Base-by-base conservation (phyloP, 225 moss, liverwort and hornwort genomes). In the Pseudisothecium myosuroides region DNA sequence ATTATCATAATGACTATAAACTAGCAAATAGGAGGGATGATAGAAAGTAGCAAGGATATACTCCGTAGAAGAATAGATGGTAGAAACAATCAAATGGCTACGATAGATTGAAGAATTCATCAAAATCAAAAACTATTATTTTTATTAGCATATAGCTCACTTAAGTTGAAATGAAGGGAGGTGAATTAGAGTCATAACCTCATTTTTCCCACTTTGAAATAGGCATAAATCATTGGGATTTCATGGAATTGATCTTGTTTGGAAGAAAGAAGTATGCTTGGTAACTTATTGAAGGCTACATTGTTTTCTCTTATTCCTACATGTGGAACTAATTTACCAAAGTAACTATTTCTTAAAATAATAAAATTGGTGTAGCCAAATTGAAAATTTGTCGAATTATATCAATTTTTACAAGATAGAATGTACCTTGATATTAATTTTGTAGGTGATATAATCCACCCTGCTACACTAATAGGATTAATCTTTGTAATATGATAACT, bases 251-350 rank as follows among this genome's bases (percentile, higher is more conserved):
- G 1, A 36, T 22, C 2, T 52, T 52, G 2, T 13, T 36, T 54
- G 5, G 36, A 76, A 76, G 14, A 52, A 36, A 76, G 1, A 8
- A 0, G 0, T 22, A 8, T 52, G 5, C 5, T 0, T 36, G 0
- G 1, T 31, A 19, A 50, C 1, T 76, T 34, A 13, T 21, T 76
- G 7, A 12, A 75, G 2, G 12, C 1, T 50, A 47, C 6, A 12
- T 49, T 50, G 0, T 32, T 49, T 74, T 47, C 6, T 74, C 17
- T 47, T 47, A 74, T 29, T 74, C 1, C 1, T 45, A 1, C 31
- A 74, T 18, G 18, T 19, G 31, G 1, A 19, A 49, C 4, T 49
- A 20, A 19, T 32, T 32, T 19, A 32, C 5, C 20, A 32, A 50
- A 50, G 32, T 31, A 1, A 50, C 7, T 32, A 49, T 20, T 20